Base-by-base conservation (phyloP, 2,329 filamentous ascomycete genomes). In the Aspergillus oerlinghausenensis region DNA sequence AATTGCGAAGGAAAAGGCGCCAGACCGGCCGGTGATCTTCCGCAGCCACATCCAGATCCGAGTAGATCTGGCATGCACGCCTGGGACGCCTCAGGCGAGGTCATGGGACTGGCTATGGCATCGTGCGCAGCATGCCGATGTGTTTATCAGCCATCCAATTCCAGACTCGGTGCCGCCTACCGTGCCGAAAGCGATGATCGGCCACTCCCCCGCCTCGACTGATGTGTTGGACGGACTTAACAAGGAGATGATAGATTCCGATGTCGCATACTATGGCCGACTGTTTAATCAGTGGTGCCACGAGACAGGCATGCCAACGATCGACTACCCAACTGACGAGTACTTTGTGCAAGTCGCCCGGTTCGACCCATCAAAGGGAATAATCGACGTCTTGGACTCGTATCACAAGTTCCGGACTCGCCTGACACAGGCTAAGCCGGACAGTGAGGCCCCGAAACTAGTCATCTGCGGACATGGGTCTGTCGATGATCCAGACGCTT, bases 181-280 rank as follows among this genome's bases (percentile, higher is more conserved):
- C 55, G 88, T 94, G 5, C 84, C 86, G 1, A 74, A 73, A 0
- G 78, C 86, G 53, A 88, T 83, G 63, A 86, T 93, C 0, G 86
- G 84, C 2, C 92, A 92, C 69, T 78, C 93, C 69, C 89, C 90
- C 2, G 90, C 90, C 9, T 89, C 89, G 0, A 93, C 89, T 0
- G 90, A 94, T 71, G 93, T 89, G 86, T 79, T 92, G 3, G 90
- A 94, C 68, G 90, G 90, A 7, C 73, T 93, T 62, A 94, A 92
- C 77, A 94, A 94, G 73, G 73, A 78, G 23, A 80, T 93, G 71
- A 83, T 82, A 57, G 78, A 82, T 51, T 91, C 86, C 84, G 88
- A 91, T 66, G 79, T 81, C 6, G 82, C 84, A 11, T 91, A 88
- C 74, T 93, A 93, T 64, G 82, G 88, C 52, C 84, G 89, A 62